These are phyloP conservation scores for Vitis riparia DNA, from an alignment of 164 flowering plant species.

Conservation along the genomic window DNA sequence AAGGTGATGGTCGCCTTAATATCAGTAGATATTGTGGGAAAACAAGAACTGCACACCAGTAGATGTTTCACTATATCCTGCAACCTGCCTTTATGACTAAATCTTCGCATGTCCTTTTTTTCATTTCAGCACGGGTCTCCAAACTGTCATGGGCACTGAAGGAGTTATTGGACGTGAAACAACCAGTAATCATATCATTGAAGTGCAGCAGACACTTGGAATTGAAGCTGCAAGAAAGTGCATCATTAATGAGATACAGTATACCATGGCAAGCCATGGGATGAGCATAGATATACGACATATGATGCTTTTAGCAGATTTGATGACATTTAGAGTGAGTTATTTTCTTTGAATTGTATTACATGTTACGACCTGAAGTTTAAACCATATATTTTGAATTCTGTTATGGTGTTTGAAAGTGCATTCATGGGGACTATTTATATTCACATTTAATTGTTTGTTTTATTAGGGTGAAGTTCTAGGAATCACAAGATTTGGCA, in stretches of 20 bases:
- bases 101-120: neutral
- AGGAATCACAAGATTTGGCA: slow-evolving; percentile 47
- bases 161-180: slow-evolving; percentile 77
- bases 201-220: slow-evolving; percentile 65
- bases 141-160: slow-evolving; percentile 74
- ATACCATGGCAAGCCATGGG: slow-evolving; percentile 73
- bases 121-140: slow-evolving; percentile 64
- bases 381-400: slow-evolving; percentile 2
- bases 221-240: slow-evolving; percentile 90
- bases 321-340: slow-evolving; percentile 82
- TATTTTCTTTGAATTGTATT: slow-evolving; percentile 10
- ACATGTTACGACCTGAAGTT: neutral
- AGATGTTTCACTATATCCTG: neutral
- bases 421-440: neutral
- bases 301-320: slow-evolving; percentile 96
- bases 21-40: no score
- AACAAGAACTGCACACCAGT: neutral
- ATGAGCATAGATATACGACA: slow-evolving; percentile 94
- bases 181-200: slow-evolving; percentile 75
- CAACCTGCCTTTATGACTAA: neutral
- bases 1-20: no score
- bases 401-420: neutral
- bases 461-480: slow-evolving; percentile 69
- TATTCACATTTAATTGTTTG: slow-evolving; percentile 6
- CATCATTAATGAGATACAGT: slow-evolving; percentile 75